Evolutionary conservation across 2,329 filamentous ascomycete genomes (phyloP), one percentile per base, ranked within the genome.

Genomic region (Beauveria medogensis): DNA sequence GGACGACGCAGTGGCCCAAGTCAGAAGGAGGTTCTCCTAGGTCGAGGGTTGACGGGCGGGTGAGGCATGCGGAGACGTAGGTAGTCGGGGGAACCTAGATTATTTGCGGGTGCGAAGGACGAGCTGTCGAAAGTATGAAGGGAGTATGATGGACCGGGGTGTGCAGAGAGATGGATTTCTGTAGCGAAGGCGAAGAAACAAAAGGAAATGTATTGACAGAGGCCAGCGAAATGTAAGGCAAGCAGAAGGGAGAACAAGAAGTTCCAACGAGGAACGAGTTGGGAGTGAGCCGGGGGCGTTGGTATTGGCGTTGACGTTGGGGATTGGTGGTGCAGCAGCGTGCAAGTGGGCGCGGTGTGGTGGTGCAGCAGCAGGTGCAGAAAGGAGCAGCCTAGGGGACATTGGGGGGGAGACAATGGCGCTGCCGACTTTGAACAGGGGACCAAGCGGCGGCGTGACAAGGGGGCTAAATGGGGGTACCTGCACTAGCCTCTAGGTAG

Each of bases 71-170:
- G 48, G 56, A 59, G 56, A 26, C 46, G 55, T 52, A 30, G 50
- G 50, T 58, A 58, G 55, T 58, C 55, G 55, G 55, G 55, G 55
- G 55, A 58, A 58, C 55, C 55, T 58, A 37, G 9, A 18, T 24
- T 58, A 22, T 37, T 20, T 34, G 55, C 24, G 34, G 55, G 46
- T 41, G 55, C 28, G 18, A 34, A 40, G 16, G 28, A 37, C 20
- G 14, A 30, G 28, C 30, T 18, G n/a, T 37, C 20, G 54, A 22
- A 47, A 24, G 41, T 43, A 54, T 43, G 5, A n/a, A 44, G 12
- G 43, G 16, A 24, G 5, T 44, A 37, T 22, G n/a, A n/a, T 57
- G 44, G 30, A 57, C 40, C 8, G 14, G 44, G 30, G 5, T 8
- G 44, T 2, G n/a, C n/a, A 26, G 8, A 40, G 55, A 57, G 16